Base-by-base conservation (phyloP, 2,329 filamentous ascomycete genomes). In the Hypoxylon sp. region DNA sequence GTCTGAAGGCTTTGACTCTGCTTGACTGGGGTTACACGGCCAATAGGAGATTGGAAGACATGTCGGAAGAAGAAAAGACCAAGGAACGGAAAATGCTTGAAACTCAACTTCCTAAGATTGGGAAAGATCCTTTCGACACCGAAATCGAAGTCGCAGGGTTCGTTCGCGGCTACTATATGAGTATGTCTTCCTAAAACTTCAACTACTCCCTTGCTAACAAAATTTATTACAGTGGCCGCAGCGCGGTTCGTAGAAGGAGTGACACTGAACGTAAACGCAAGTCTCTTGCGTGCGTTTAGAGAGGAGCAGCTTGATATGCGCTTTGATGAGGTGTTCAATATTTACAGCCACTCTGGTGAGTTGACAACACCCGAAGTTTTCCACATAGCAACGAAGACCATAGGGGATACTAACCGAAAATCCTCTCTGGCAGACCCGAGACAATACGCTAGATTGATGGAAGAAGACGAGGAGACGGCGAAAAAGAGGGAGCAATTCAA, bases 111-210 rank as follows among this genome's bases (percentile, higher is more conserved):
- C 60, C 67, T 8, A 78, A 77, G 17, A 71, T 90, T 7, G 78
- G 78, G 0, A 66, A 73, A 0, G 88, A 91, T 60, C 73, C 76
- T 0, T 90, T 83, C 59, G 65, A 74, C 1, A 69, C 72, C 0
- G 87, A 90, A 63, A 68, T 91, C 0, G 74, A 78, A 6, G 81
- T 88, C 0, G 80, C 88, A 0, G 77, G 84, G 0, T 83, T 83
- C 3, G 78, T 89, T 32, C 75, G 86, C 0, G 86, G 81, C 0
- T 91, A 91, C 67, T 91, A 91, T 63, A 76, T 82, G 35, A 79
- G 56, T 59, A 54, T n/a, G 53, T 44, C 11, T 29, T 30, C 19
- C 16, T 2, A 30, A 8, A 15, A 13, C 5, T 36, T 1, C 9
- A n/a, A n/a, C n/a, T n/a, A n/a, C n/a, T n/a, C 9, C n/a, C 3